Percentiles rank a stretch among this genome's conserved stretches.
Evolutionary conservation across 257 asterid species (phyloP).

Genomic region (Solanum megistacrolobum): DNA sequence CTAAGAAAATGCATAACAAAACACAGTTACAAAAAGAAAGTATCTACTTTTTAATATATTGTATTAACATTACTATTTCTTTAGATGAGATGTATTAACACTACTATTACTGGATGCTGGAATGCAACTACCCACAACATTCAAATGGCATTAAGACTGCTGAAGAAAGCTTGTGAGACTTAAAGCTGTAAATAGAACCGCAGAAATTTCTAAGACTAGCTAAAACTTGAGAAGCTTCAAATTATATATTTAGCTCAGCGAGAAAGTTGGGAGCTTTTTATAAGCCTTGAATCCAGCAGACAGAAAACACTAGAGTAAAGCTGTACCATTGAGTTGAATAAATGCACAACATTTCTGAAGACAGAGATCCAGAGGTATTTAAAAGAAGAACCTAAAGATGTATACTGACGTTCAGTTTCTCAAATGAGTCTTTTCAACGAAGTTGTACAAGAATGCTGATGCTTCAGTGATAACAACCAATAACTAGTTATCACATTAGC

Average conservation of each 20-base stretch:
- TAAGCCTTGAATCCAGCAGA: neutral
- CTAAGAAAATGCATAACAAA: conserved; percentile 25
- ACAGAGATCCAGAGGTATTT: neutral
- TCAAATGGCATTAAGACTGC: neutral
- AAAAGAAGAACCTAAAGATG: neutral
- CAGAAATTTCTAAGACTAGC: neutral
- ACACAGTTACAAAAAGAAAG: conserved; percentile 2
- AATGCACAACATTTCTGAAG: neutral
- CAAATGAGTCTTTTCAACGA: neutral
- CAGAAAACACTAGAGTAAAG: neutral
- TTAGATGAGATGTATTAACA: neutral
- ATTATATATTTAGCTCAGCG: neutral
- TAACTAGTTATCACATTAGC: neutral
- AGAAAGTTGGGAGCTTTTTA: neutral
- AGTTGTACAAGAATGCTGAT: neutral
- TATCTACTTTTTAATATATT: neutral
- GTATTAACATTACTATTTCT: neutral
- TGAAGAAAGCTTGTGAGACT: neutral
- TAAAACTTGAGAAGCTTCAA: neutral
- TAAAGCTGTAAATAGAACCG: neutral
- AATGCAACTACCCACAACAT: neutral
- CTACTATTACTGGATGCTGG: neutral
- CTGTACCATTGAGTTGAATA: neutral
- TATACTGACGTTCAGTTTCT: neutral
- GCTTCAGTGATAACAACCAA: neutral